Evolutionary conservation across 169 alveolate genomes (phyloP).

Genomic region (Plasmodium chabaudi): DNA sequence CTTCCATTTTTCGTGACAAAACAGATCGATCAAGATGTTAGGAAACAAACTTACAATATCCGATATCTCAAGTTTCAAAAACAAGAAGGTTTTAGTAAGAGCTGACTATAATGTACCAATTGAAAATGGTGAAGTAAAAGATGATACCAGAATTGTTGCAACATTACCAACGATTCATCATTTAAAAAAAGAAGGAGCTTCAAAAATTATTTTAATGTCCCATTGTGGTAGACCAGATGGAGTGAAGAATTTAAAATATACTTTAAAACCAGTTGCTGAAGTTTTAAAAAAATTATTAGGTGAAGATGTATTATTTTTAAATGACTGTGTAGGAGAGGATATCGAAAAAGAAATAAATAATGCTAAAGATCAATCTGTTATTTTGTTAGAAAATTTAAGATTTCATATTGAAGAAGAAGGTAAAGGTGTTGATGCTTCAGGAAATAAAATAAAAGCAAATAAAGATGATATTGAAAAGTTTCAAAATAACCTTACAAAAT

Average conservation of each 20-base stretch:
- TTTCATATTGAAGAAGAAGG: constrained; percentile 99
- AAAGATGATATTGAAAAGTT: constrained; percentile 89
- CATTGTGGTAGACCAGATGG: constrained; percentile 99
- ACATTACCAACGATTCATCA: constrained; percentile 95
- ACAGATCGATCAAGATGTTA: constrained; percentile 12
- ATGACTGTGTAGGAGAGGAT: constrained; percentile 96
- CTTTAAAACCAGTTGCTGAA: constrained; percentile 94
- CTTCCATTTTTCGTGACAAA: too few relatives aligned
- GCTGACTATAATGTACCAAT: constrained; percentile 99
- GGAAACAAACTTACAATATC: constrained; percentile 64
- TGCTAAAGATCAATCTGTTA: constrained; percentile 91
- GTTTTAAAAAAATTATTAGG: constrained; percentile 90
- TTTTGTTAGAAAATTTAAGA: constrained; percentile 96
- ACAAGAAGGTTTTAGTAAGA: constrained; percentile 95
- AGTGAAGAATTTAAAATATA: constrained; percentile 87
- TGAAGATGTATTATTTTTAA: constrained; percentile 91
- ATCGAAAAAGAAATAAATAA: constrained; percentile 90
- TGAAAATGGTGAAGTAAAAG: constrained; percentile 92
- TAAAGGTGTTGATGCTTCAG: constrained; percentile 93
- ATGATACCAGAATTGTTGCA: constrained; percentile 94
- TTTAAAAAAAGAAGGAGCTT: constrained; percentile 93
- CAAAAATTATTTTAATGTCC: constrained; percentile 93
- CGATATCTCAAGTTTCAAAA: constrained; percentile 74
- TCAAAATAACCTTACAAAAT: constrained; percentile 92
- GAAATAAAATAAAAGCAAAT: constrained; percentile 92